A percentile compares a stretch with the other conserved stretches of the same genome.
phyloP scores from a whole-genome alignment of 208 protist genomes.

The Acanthamoeba culbertsoni region DNA sequence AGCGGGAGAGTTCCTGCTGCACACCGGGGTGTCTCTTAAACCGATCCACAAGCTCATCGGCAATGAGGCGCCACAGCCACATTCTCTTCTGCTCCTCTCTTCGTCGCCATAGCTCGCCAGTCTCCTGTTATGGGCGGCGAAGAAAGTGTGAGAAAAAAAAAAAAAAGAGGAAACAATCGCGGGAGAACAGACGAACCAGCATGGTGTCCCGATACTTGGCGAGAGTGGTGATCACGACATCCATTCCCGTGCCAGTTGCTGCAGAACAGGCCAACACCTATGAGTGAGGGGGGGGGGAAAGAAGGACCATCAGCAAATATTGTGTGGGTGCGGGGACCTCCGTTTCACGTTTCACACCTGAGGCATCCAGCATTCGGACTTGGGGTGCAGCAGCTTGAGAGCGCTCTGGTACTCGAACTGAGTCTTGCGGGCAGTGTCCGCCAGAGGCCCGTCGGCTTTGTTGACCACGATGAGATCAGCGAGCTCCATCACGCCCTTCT shows the following conservation, averaged over 20 bases:
- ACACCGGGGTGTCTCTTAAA: constrained; percentile 43
- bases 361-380: constrained; percentile 11
- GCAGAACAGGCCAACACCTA: constrained; percentile 20
- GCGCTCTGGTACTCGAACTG: constrained; percentile 58
- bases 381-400: constrained; percentile 48
- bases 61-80: constrained; percentile 51
- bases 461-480: constrained; percentile 93
- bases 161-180: not conserved
- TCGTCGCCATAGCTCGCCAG: not conserved
- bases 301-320: not conserved
- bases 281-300: not conserved
- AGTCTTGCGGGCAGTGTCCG: constrained; percentile 52
- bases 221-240: not conserved
- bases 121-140: not conserved
- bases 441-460: constrained; percentile 89
- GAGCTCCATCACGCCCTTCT: constrained; percentile 91
- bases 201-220: not conserved
- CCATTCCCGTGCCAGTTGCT: not conserved
- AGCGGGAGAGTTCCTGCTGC: not conserved
- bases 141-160: not conserved
- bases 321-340: not conserved
- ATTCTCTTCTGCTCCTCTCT: constrained; percentile 11
- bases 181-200: not conserved
- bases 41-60: constrained; percentile 28
- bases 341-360: not conserved